phyloP scores from a whole-genome alignment of 805 yeast genomes.

The Yamadazyma paraphyllophila region DNA sequence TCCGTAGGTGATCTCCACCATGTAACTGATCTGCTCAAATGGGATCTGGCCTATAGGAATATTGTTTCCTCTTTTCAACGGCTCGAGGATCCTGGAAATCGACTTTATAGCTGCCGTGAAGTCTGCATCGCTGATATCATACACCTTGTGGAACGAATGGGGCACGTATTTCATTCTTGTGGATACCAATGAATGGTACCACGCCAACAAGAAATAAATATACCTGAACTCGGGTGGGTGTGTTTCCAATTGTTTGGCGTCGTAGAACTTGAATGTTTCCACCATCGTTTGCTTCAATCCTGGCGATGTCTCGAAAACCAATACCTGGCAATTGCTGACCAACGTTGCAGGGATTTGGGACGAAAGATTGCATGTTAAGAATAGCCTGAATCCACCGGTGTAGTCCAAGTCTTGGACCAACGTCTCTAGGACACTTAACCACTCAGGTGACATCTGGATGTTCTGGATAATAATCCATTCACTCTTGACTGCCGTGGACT shows the following conservation, averaged over 20 bases:
- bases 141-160: constrained; percentile 55
- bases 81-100: constrained; percentile 41
- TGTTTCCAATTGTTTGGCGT: constrained; percentile 12
- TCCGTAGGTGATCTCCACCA: constrained; percentile 62
- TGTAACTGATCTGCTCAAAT: constrained; percentile 19
- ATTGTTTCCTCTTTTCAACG: constrained; percentile 29
- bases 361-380: constrained; percentile 59
- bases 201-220: constrained; percentile 53
- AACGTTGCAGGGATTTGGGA: constrained; percentile 55
- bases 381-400: constrained; percentile 45
- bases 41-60: constrained; percentile 10
- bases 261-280: constrained; percentile 28
- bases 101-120: constrained; percentile 48
- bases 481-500: constrained; percentile 44
- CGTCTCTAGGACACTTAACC: constrained; percentile 59
- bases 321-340: constrained; percentile 50
- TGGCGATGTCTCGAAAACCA: constrained; percentile 61
- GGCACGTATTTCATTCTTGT: constrained; percentile 63
- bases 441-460: constrained; percentile 64
- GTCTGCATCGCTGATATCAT: constrained; percentile 78
- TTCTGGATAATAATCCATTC: constrained; percentile 80
- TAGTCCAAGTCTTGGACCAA: constrained; percentile 25
- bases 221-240: constrained; percentile 45
- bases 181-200: constrained; percentile 67
- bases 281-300: constrained; percentile 52